phyloP scores from a whole-genome alignment of 1,139 yeast genomes.

The Magnusiomyces paraingens region DNA sequence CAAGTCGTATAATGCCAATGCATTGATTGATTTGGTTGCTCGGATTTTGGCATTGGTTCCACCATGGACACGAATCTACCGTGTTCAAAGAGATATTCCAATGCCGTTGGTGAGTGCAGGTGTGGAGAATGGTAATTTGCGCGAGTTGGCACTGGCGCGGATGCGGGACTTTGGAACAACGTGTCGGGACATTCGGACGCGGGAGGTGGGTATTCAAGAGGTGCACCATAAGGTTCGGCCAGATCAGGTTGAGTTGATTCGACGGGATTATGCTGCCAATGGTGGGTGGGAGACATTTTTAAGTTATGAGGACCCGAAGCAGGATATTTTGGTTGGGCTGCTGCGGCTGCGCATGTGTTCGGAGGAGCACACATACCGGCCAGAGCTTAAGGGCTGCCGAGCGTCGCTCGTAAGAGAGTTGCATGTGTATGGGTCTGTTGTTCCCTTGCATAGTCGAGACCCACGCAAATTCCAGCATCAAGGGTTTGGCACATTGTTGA shows the following conservation, averaged over 20 bases:
- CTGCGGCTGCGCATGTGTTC: constrained; percentile 84
- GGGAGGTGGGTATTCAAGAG: constrained; percentile 98
- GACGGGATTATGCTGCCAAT: constrained; percentile 95
- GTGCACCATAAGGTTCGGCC: constrained; percentile 97
- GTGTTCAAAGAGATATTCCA: constrained; percentile 98
- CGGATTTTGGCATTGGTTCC: constrained; percentile 93
- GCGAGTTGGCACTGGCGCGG: constrained; percentile 93
- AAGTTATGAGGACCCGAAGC: constrained; percentile 94
- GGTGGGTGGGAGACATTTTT: constrained; percentile 99
- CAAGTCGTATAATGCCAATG: constrained; percentile 91
- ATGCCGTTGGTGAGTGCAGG: constrained; percentile 99
- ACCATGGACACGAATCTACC: constrained; percentile 98
- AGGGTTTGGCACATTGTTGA: constrained; percentile 93
- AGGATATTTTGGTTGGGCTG: constrained; percentile 89
- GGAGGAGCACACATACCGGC: constrained; percentile 82
- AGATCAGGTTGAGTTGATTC: constrained; percentile 89
- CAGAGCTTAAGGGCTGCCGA: constrained; percentile 76
- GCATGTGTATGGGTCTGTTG: constrained; percentile 97
- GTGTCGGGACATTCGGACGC: constrained; percentile 95
- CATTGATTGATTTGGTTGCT: constrained; percentile 88
- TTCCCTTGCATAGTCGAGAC: constrained; percentile 94
- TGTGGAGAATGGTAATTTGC: constrained; percentile 92
- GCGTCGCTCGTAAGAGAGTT: constrained; percentile 92
- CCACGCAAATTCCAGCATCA: constrained; percentile 98
- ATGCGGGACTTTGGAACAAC: constrained; percentile 97